Percentiles rank a stretch among this genome's conserved stretches.
These are phyloP conservation scores for Fraxinus xanthoxyloides DNA, from an alignment of 305 asterid genomes.

Conservation along the genomic window DNA sequence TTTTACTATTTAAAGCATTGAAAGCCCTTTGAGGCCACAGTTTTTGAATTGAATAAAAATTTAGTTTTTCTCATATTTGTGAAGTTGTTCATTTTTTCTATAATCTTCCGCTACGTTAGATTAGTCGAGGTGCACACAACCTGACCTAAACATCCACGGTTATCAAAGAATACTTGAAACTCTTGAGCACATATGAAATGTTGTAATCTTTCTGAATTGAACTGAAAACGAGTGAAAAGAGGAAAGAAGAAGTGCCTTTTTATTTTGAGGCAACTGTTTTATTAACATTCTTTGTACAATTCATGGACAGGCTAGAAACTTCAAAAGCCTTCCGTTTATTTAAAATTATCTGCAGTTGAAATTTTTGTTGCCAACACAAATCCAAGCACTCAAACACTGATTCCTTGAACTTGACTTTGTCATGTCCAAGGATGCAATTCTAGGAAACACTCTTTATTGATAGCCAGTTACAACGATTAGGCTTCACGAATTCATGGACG, in stretches of 20 bases:
- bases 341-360: background rate
- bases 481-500: background rate
- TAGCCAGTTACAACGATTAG: background rate
- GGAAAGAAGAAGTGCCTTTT: background rate
- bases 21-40: no score
- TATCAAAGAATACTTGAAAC: background rate
- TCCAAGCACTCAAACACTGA: background rate
- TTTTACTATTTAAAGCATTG: no score
- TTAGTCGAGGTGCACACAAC: no score
- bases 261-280: constrained; percentile 22
- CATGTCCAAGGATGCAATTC: background rate
- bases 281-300: constrained; percentile 13
- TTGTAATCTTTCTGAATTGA: background rate
- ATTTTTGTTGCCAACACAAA: constrained; percentile 12
- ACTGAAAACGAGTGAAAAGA: background rate
- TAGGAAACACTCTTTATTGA: background rate
- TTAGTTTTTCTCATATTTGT: no score
- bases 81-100: no score
- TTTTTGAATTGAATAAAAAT: no score
- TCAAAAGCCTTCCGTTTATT: background rate
- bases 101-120: no score
- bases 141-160: no score
- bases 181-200: background rate
- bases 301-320: constrained; percentile 8
- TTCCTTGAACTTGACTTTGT: background rate